Evolutionary conservation across 495 filamentous ascomycete genomes (phyloP), one percentile per base, ranked within the genome.

Genomic region (Podospora pseudocomata): DNA sequence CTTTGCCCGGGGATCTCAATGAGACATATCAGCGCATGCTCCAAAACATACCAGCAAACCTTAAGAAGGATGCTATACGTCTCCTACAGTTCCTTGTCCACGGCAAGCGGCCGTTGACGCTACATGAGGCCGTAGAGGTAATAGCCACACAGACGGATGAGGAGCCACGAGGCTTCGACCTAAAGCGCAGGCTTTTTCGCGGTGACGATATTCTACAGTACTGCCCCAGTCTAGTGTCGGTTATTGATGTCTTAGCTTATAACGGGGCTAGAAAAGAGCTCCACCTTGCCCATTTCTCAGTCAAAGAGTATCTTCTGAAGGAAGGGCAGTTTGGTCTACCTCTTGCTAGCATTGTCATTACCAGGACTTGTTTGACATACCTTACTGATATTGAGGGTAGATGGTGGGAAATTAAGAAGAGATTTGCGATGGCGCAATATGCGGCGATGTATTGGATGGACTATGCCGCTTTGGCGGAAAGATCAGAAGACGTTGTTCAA

Each of bases 1-100:
- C 72, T 5, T 65, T 80, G 5, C 81, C 81, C 5, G 66, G 64
- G 53, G 76, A 74, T 2, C 68, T 82, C 19, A 70, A 79, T 32
- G 78, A 78, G 61, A 83, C 78, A 9, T 83, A 83, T 65, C 59
- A n/a, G 30, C 60, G 76, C 19, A 81, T 83, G 1, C 60, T 81
- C 28, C 4, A n/a, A 0, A 66, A 44, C 15, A 71, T 77, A 28
- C 72, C 70, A 44, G n/a, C 65, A n/a, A 15, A 60, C 18, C 30
- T 69, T 19, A 68, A 28, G 11, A 23, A 73, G 23, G 15, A 70
- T 26, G 73, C 73, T 13, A 70, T 62, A 2, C 70, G 70, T 54
- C 68, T 80, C 34, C 73, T 80, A 5, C 76, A 77, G 39, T 77
- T 73, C 58, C 65, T 80, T 23, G 65, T 66, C 23, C 78, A 69